These are phyloP conservation scores for Neurospora sp. DNA, from an alignment of 495 filamentous ascomycete genomes.

Conservation along the genomic window DNA sequence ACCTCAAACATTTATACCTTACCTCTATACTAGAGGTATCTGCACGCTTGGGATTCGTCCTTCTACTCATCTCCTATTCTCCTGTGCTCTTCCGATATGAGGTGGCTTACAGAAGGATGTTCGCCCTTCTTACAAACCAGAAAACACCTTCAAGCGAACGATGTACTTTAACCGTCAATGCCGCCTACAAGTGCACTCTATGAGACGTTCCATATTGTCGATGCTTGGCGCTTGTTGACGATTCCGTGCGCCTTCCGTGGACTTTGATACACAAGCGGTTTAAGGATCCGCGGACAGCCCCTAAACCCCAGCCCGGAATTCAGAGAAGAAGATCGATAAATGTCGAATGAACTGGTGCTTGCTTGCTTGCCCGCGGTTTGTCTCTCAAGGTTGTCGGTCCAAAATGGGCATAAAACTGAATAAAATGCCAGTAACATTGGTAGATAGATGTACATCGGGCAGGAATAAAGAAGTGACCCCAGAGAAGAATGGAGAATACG, in stretches of 20 bases:
- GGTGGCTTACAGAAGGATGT: background rate
- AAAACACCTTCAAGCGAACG: background rate
- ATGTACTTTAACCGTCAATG: background rate
- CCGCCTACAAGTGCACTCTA: background rate
- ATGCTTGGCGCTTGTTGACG: background rate
- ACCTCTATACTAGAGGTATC: background rate
- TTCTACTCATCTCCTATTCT: background rate
- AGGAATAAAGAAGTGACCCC: background rate
- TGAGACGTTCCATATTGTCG: background rate
- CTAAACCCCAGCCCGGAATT: background rate
- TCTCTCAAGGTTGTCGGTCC: background rate
- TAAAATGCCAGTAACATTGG: background rate
- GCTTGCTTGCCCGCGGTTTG: background rate
- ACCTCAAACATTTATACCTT: no score
- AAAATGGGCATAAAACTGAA: background rate
- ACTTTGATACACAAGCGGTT: constrained; percentile 8
- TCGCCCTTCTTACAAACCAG: background rate
- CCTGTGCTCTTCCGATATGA: background rate
- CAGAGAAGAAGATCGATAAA: background rate
- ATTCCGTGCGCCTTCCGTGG: constrained; percentile 1
- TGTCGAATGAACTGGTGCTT: background rate
- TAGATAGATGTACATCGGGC: background rate
- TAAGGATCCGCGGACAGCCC: background rate
- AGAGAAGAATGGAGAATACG: background rate
- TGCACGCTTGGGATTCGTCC: constrained; percentile 7